Base-by-base conservation (phyloP, 2,329 filamentous ascomycete genomes). In the Rutstroemia sp. region DNA sequence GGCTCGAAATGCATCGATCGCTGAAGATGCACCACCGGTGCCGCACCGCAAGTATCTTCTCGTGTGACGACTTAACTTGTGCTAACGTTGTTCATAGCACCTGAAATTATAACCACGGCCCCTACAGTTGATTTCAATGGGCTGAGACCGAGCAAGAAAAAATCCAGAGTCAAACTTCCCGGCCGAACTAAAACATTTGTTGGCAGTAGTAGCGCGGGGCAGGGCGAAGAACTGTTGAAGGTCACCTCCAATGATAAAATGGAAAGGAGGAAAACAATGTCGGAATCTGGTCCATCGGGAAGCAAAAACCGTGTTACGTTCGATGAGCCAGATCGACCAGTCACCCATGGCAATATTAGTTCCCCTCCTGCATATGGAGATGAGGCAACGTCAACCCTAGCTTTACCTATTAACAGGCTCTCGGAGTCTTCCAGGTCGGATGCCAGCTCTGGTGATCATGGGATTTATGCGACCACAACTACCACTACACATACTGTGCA, bases 341-440 rank as follows among this genome's bases (percentile, higher is more conserved):
- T 73, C 38, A 76, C 73, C 17, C 72, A 72, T 27, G 68, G 65
- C 14, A 48, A 53, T 45, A 27, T n/a, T 63, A 67, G 66, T 63
- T 70, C 67, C 61, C 80, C 82, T 63, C 77, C 82, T 55, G 77
- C 81, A 27, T 85, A 85, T 57, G 77, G 79, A 47, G 82, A 86
- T 60, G 83, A 87, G 60, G 75, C 76, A 25, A 77, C 77, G 57
- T 81, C 83, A 14, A 77, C 82, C 2, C 73, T 89, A 58, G 82
- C 83, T 7, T 76, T 87, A 19, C 82, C 85, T 10, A 74, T 82
- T 30, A 79, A 81, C 60, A 78, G 89, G 42, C 73, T 87, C 27
- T 94, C 89, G 5, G 92, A 96, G 67, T 96, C 92, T 1, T 96
- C 91, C 2, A 82, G 88, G 63, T 96, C 92, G 27, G 92, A 96